Conservation (phyloP, 2,329 filamentous ascomycete species). For the Nannizziopsis arthrosporioides region DNA sequence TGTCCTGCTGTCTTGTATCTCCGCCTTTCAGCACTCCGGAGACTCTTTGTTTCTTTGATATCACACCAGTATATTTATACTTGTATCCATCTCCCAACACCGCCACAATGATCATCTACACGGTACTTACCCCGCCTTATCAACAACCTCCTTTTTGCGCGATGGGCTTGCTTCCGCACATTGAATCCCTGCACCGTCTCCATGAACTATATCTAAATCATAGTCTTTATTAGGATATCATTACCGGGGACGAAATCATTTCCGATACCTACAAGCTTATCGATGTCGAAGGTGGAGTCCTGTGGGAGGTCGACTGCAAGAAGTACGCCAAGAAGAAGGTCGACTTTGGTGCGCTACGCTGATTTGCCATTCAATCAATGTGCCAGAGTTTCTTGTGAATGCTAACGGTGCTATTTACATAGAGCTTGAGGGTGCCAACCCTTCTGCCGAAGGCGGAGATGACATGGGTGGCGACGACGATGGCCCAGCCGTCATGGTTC, state of each 20-base stretch:
- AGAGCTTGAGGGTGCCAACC: conserved; percentile 66
- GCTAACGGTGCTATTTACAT: background rate
- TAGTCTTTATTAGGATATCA: conserved; percentile 54
- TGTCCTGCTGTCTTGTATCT: background rate
- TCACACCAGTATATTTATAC: conserved; percentile 13
- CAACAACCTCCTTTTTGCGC: conserved; percentile 7
- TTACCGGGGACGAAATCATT: conserved; percentile 90
- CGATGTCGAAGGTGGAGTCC: conserved; percentile 57
- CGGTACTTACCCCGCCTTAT: conserved; percentile 36
- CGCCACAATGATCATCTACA: conserved; percentile 65
- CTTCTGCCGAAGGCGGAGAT: conserved; percentile 74
- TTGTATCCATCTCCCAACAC: conserved; percentile 10
- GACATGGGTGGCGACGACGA: conserved; percentile 65
- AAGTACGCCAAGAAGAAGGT: conserved; percentile 74
- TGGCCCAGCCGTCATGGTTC: conserved; percentile 50
- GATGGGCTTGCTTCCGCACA: background rate
- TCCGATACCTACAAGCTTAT: conserved; percentile 85
- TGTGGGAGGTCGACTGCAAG: conserved; percentile 83
- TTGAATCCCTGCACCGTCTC: conserved; percentile 1
- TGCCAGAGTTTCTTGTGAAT: background rate
- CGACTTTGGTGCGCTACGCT: conserved; percentile 49
- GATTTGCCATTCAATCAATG: background rate
- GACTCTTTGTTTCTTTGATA: conserved; percentile 19
- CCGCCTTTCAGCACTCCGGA: too few relatives aligned
- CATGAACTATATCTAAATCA: conserved; percentile 3